Conservation (phyloP, 2,329 filamentous ascomycete genomes). For the Aspergillus melleus region DNA sequence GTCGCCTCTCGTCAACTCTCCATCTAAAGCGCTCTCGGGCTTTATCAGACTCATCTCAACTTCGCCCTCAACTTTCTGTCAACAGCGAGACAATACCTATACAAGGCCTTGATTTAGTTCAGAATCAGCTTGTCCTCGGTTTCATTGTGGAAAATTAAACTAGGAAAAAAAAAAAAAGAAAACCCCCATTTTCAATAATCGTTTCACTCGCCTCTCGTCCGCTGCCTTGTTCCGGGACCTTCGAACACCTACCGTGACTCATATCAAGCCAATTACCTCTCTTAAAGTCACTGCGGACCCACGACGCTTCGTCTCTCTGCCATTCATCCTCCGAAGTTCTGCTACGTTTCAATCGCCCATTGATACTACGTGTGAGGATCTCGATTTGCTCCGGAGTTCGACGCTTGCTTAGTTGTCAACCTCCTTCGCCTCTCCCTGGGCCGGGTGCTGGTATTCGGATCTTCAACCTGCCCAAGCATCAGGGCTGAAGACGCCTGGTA, state of each 20-base stretch:
- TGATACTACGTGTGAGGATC: constrained; percentile 16
- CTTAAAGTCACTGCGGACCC: constrained; percentile 18
- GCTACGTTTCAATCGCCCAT: constrained; percentile 17
- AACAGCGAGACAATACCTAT: constrained; percentile 11
- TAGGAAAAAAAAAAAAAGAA: too few species aligned
- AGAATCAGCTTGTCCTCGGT: constrained; percentile 13
- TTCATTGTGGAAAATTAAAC: constrained; percentile 4
- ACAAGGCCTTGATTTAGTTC: constrained; percentile 4
- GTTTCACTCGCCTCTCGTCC: constrained; percentile 5
- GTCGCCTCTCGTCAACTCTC: constrained; percentile 8
- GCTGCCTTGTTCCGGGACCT: constrained; percentile 14
- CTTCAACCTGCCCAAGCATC: constrained; percentile 17
- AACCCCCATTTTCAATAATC: constrained; percentile 1
- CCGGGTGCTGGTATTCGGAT: constrained; percentile 27
- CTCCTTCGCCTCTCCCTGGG: constrained; percentile 16
- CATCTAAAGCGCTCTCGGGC: constrained; percentile 6
- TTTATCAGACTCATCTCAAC: background rate
- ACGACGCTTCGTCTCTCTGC: constrained; percentile 8
- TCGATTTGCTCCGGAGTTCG: constrained; percentile 8
- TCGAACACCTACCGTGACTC: constrained; percentile 24
- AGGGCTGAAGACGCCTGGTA: constrained; percentile 23
- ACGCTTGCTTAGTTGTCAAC: constrained; percentile 18
- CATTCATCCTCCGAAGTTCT: constrained; percentile 9
- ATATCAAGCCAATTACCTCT: constrained; percentile 18
- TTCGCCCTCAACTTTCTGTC: constrained; percentile 4